phyloP scores from a whole-genome alignment of 768 basidiomycete genomes.

The Pisolithus marmoratus region DNA sequence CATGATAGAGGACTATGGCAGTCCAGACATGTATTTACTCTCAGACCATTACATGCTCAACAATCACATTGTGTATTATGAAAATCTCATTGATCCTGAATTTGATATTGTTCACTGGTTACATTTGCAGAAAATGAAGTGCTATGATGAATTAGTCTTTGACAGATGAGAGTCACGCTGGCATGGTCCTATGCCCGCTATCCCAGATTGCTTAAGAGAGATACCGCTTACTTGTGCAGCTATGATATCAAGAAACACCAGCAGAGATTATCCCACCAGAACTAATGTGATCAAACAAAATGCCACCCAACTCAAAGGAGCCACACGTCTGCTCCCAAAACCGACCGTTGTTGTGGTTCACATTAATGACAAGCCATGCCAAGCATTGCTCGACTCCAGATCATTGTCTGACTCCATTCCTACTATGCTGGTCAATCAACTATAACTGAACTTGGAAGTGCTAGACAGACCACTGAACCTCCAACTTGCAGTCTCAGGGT shows the following conservation, averaged over 20 bases:
- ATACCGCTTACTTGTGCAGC: no score
- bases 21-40: not conserved
- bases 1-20: not conserved
- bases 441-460: constrained; percentile 11
- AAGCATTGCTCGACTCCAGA: constrained; percentile 22
- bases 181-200: not conserved
- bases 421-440: constrained; percentile 23
- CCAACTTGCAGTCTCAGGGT: constrained; percentile 28
- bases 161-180: not conserved
- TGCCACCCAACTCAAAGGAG: not conserved
- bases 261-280: no score
- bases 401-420: constrained; percentile 28
- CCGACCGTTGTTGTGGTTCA: constrained; percentile 9
- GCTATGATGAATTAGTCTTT: not conserved
- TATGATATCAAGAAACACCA: no score
- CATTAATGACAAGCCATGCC: constrained; percentile 15
- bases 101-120: not conserved
- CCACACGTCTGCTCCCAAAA: constrained; percentile 6
- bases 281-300: not conserved
- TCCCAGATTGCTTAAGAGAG: no score
- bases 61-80: not conserved
- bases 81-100: not conserved
- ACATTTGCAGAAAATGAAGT: not conserved
- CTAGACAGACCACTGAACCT: constrained; percentile 24
- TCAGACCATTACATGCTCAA: not conserved